Evolutionary conservation across 495 filamentous ascomycete species (phyloP), one percentile per base, ranked within the genome.

Genomic region (Cercophora newfieldiana): DNA sequence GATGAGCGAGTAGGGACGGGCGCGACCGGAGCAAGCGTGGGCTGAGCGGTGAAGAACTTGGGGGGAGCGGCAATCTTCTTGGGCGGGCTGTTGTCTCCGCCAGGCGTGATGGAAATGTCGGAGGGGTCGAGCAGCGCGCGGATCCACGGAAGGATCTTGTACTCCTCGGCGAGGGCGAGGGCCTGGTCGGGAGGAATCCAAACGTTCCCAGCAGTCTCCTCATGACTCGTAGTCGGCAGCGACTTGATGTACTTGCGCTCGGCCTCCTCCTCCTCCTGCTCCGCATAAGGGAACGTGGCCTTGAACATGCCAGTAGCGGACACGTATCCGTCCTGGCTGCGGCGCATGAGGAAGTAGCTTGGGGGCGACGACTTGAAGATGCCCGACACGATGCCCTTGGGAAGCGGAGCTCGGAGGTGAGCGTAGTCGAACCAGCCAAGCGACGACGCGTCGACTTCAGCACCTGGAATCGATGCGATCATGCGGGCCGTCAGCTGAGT

Each of bases 291-390:
- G 76, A 97, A 99, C 6, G 94, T 92, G 63, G 96, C 96, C 80
- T 98, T 99, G 84, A 98, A 99, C 96, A 99, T 98, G 74, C 96
- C 95, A 59, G 95, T 98, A 6, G 95, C 93, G 71, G 93, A 97
- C 47, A 99, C 88, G 73, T 83, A 97, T 47, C 96, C 96, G 80
- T 99, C 95, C 74, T 88, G 89, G 80, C 93, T 97, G 65, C 95
- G 91, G 75, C 96, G 88, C 95, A 99, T 99, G 68, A 99, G 80
- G 74, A 97, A 99, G 78, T 99, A 99, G 21, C 91, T 93, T 72
- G 92, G 91, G 3, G 94, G 94, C 47, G 86, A 83, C 14, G 89
- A 87, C 59, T 89, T 90, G 80, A 97, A 98, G 70, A 99, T 94
- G 72, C 94, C 94, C 24, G 93, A 96, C 47, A 87, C 88, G 68